These are phyloP conservation scores for Spathaspora sp. DNA, from an alignment of 805 yeast species.

Conservation along the genomic window DNA sequence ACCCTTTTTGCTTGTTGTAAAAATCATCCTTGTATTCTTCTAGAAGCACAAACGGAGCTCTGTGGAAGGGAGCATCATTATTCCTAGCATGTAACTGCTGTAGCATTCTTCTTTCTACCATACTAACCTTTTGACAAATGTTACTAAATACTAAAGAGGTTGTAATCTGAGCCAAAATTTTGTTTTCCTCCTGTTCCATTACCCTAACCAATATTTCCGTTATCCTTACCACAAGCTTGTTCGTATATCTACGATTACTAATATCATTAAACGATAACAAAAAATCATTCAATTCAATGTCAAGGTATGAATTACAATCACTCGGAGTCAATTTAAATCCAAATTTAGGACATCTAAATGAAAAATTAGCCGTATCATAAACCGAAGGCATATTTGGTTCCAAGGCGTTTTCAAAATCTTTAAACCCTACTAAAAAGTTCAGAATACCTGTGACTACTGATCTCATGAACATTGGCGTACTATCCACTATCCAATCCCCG, in stretches of 20 bases:
- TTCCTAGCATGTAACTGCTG: conserved; percentile 65
- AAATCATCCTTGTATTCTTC: conserved; percentile 42
- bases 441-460: conserved; percentile 39
- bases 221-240: conserved; percentile 46
- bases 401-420: conserved; percentile 74
- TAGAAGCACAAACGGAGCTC: conserved; percentile 69
- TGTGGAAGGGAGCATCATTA: conserved; percentile 82
- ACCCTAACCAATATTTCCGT: conserved; percentile 42
- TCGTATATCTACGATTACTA: conserved; percentile 62
- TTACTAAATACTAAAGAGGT: conserved; percentile 62
- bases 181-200: conserved; percentile 7
- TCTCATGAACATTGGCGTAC: conserved; percentile 44
- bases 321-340: conserved; percentile 30
- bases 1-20: conserved; percentile 49
- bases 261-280: conserved; percentile 60
- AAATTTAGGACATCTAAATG: conserved; percentile 51
- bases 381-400: conserved; percentile 51
- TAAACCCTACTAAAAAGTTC: conserved; percentile 59
- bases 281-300: conserved; percentile 17
- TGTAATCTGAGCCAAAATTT: conserved; percentile 36
- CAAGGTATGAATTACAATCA: conserved; percentile 4
- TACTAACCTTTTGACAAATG: conserved; percentile 52
- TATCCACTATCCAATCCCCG: conserved; percentile 54
- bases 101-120: conserved; percentile 38
- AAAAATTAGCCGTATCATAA: conserved; percentile 66